Evolutionary conservation across 495 filamentous ascomycete genomes (phyloP).

Genomic region (Penicillium ochrochloron): DNA sequence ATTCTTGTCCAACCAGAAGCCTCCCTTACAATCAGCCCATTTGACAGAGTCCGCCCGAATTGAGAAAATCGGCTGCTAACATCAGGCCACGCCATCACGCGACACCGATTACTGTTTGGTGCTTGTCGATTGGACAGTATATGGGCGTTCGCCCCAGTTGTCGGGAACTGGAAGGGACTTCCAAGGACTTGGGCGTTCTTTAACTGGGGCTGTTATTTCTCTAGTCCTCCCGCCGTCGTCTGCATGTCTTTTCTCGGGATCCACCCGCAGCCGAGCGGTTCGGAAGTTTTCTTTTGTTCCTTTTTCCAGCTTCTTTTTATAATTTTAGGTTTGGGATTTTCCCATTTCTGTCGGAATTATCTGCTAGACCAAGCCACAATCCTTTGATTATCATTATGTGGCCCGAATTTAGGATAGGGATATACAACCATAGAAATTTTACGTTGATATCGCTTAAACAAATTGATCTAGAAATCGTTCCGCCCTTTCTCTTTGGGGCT

Average conservation of each 20-base stretch:
- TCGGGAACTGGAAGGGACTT: neutral
- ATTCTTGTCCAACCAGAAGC: conserved; percentile 11
- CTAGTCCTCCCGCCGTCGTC: neutral
- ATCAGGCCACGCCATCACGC: conserved; percentile 30
- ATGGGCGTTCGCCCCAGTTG: neutral
- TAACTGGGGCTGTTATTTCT: neutral
- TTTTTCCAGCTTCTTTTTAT: neutral
- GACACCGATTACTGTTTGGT: neutral
- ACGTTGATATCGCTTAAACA: neutral
- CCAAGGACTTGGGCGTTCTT: neutral
- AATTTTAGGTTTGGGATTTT: conserved; percentile 1
- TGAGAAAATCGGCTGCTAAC: neutral
- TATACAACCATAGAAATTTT: too few species aligned
- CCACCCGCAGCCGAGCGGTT: conserved; percentile 14
- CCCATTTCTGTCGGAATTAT: neutral
- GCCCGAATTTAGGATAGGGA: neutral
- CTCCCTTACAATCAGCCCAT: conserved; percentile 27
- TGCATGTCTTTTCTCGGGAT: conserved; percentile 13
- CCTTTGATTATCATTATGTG: neutral
- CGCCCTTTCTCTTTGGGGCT: neutral
- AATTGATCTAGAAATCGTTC: neutral
- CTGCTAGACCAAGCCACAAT: neutral
- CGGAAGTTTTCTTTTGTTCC: neutral
- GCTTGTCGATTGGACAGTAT: neutral
- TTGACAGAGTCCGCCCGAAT: conserved; percentile 7